Conservation (phyloP, 257 asterid species). For the Cynanchum wilfordii region DNA sequence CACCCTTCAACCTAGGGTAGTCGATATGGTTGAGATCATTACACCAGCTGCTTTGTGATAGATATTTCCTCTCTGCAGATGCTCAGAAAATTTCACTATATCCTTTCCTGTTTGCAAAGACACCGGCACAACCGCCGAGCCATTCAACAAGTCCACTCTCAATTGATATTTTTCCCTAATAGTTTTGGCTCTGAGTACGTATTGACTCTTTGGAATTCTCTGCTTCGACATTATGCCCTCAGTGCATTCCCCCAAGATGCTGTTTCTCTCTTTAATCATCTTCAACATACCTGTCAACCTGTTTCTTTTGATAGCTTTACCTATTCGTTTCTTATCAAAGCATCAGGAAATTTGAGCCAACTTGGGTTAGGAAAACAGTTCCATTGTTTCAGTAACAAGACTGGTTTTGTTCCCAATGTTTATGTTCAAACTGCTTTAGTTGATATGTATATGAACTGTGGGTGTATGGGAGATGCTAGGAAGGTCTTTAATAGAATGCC, state of each 20-base stretch:
- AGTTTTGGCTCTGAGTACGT: conserved; percentile 14
- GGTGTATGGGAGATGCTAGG: conserved; percentile 35
- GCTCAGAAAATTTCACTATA: conserved; percentile 5
- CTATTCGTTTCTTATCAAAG: conserved; percentile 57
- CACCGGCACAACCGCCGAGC: conserved; percentile 16
- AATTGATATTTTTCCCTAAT: conserved; percentile 22
- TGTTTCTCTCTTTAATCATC: conserved; percentile 36
- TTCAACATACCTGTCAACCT: conserved; percentile 22
- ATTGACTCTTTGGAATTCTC: conserved; percentile 51
- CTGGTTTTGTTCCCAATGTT: conserved; percentile 44
- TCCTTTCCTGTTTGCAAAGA: conserved; percentile 16
- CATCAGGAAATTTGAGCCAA: conserved; percentile 35
- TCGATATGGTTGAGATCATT: neutral
- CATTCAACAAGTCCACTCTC: conserved; percentile 27
- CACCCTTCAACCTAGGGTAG: neutral
- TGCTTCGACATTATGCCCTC: conserved; percentile 61
- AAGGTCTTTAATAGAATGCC: conserved; percentile 64
- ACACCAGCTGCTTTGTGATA: neutral
- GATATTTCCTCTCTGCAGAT: conserved; percentile 3
- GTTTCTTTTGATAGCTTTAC: conserved; percentile 50
- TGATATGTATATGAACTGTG: conserved; percentile 53
- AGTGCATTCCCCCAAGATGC: conserved; percentile 45
- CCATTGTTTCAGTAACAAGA: conserved; percentile 39
- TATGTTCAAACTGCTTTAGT: conserved; percentile 67
- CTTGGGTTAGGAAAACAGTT: conserved; percentile 35